Evolutionary conservation across 306 rosid genomes (phyloP), one percentile per base, ranked within the genome.

Genomic region (Vigna radiata): DNA sequence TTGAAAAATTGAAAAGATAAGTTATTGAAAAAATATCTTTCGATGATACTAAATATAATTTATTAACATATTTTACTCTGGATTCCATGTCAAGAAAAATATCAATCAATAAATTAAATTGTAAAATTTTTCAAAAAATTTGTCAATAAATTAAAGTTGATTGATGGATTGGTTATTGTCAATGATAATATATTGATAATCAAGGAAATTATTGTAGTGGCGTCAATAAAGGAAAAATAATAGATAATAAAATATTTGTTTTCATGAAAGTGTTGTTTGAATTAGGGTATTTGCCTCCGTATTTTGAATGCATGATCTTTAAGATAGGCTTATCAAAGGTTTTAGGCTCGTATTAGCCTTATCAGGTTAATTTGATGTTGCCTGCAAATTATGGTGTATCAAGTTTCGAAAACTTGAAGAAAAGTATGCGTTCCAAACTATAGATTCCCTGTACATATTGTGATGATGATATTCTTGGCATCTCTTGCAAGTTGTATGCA

Each of bases 321-420:
- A 55, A 27, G 75, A 66, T 68, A 68, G 68, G 37, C 59, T 29
- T 68, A 63, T 61, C 18, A 58, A 29, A 68, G 75, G 62, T 68
- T 39, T 43, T 47, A 2, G 27, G 27, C 27, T 25, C 18, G 43
- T 10, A 17, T 66, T 53, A 15, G 31, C 68, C 49, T 77, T 58
- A 47, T 77, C 27, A 43, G 46, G 60, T n/a, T 46, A 29, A 41
- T 41, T 18, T 56, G 27, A 46, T 56, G 49, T 55, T 77, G 49
- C 49, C 68, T 41, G 33, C 50, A 77, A 43, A 67, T 39, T 41
- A 37, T 53, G 23, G 1, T 39, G 60, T 66, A 53, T 66, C 53
- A 52, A 63, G 44, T 77, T 67, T 65, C 9, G 6, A 39, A 77
- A 76, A 15, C 13, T 12, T 48, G 14, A 46, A 41, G 19, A 23